Base-by-base conservation (phyloP, 106 monocot genomes). In the Apostasia shenzhenica region DNA sequence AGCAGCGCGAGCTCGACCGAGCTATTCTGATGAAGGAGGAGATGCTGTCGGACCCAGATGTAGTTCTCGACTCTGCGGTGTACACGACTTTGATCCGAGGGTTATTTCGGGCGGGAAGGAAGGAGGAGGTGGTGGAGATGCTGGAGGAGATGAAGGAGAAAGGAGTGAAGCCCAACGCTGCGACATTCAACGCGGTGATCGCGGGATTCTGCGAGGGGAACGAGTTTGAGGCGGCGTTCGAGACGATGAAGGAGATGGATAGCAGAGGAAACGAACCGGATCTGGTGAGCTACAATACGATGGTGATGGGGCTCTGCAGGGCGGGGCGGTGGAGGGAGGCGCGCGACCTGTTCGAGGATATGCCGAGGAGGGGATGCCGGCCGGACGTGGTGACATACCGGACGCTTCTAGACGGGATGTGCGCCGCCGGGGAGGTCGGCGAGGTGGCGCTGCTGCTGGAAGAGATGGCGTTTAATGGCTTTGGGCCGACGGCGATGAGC, bases 401-500 rank as follows among this genome's bases (percentile, higher is more conserved):
- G 45, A 77, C 57, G 4, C 68, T 90, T 1, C 72, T 90, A 67
- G 87, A 83, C 46, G 90, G 84, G 13, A 56, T 90, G 54, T 84
- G 80, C 70, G 73, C 64, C 49, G 67, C 67, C 2, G 69, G 75
- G 55, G 69, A 79, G 54, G 76, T 80, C 3, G 59, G 63, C 45
- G 80, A 87, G 49, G 79, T 79, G 2, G 55, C 9, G 1, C 8
- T 57, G 73, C 54, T 89, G 70, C 73, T 86, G 68, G 81, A 86
- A 54, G 89, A 93, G 78, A 90, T 87, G 94, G 53, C 79, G 52
- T 87, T 87, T 54, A 87, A 87, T 37, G 84, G 94, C 2, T 85
- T 69, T 58, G 63, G 8, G 14, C 87, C 84, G 11, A 78, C 72
- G 41, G 55, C 59, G 5, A 58, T 14, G 50, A 75, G 73, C 37